phyloP scores from a whole-genome alignment of 2,329 filamentous ascomycete genomes.

The Akanthomyces dipterigenus region DNA sequence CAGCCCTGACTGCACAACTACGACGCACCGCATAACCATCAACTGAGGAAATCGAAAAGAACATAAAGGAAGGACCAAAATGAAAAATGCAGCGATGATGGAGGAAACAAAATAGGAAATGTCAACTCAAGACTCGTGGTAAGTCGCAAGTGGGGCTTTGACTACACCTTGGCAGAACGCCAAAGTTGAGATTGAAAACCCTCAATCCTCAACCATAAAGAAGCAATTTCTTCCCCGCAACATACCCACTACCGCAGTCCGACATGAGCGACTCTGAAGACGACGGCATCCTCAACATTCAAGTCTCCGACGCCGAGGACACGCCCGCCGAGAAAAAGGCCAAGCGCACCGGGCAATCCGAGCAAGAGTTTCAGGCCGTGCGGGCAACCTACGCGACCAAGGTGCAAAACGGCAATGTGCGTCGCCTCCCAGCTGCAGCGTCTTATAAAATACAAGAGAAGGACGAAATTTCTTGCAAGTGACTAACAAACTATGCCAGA shows the following conservation, averaged over 20 bases:
- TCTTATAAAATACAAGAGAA: not conserved
- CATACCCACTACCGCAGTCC: not conserved
- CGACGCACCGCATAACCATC: too few species aligned
- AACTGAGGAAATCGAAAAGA: too few species aligned
- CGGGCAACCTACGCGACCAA: slow-evolving; percentile 39
- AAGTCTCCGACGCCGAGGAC: slow-evolving; percentile 26
- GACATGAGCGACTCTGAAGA: slow-evolving; percentile 16
- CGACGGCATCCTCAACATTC: slow-evolving; percentile 26
- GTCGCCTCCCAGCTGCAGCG: slow-evolving; percentile 17
- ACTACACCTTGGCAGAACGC: too few species aligned
- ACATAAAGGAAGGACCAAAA: too few species aligned
- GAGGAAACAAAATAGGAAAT: too few species aligned
- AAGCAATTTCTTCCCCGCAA: too few species aligned
- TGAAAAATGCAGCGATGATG: too few species aligned
- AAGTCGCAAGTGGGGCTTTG: too few species aligned
- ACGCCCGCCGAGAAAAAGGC: slow-evolving; percentile 21
- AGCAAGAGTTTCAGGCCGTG: slow-evolving; percentile 42
- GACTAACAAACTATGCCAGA: slow-evolving; percentile 24
- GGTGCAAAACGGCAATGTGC: slow-evolving; percentile 49
- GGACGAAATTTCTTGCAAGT: not conserved
- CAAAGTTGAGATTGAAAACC: too few species aligned
- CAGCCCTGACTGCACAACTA: too few species aligned
- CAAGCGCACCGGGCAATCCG: slow-evolving; percentile 38
- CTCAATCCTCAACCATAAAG: too few species aligned
- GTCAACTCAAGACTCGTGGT: too few species aligned